These are phyloP conservation scores for Malania oleifera DNA, from an alignment of 164 flowering plant genomes.

Conservation along the genomic window DNA sequence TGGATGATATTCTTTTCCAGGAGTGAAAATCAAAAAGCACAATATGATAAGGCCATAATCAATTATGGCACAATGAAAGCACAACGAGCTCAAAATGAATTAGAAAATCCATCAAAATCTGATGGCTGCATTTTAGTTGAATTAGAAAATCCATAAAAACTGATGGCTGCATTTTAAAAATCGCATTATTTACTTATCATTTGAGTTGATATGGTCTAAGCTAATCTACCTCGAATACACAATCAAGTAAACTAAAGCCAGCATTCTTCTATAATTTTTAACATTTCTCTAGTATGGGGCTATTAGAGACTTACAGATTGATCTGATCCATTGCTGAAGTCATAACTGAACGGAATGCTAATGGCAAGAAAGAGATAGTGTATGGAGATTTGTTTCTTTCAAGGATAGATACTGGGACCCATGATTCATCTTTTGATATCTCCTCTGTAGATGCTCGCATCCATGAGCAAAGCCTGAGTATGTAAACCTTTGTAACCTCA, in stretches of 20 bases:
- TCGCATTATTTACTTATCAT: no score
- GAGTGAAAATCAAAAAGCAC: neutral
- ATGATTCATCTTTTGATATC: conserved; percentile 75
- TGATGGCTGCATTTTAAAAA: no score
- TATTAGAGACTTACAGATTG: conserved; percentile 48
- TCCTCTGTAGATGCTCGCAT: conserved; percentile 81
- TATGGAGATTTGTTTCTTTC: conserved; percentile 95
- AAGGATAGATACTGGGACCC: conserved; percentile 86
- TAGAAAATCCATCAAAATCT: no score
- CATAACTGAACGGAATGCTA: conserved; percentile 69
- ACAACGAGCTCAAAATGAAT: no score
- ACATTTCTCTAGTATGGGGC: neutral
- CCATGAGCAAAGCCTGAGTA: conserved; percentile 90
- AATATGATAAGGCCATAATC: neutral
- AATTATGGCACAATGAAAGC: no score
- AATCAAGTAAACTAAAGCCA: no score
- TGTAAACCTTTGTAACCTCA: conserved; percentile 77
- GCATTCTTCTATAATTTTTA: no score
- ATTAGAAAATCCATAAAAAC: no score
- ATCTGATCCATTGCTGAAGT: conserved; percentile 89
- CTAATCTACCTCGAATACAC: no score
- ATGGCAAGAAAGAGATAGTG: conserved; percentile 82
- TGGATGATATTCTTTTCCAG: neutral
- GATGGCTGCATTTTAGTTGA: no score
- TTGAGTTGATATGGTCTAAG: no score